Evolutionary conservation across 306 rosid species (phyloP).

Genomic region (Trifolium subterraneum): DNA sequence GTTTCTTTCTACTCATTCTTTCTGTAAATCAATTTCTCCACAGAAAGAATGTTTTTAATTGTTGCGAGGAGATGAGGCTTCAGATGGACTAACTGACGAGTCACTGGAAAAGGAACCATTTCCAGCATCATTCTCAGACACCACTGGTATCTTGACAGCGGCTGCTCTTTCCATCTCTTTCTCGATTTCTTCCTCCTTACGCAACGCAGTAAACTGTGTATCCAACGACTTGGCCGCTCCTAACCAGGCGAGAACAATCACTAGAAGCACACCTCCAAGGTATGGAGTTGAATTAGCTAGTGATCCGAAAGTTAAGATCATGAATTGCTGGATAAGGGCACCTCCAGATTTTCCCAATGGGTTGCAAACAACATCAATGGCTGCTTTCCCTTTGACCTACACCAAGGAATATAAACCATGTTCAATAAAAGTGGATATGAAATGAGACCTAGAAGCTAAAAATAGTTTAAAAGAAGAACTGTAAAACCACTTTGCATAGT

Average conservation of each 20-base stretch:
- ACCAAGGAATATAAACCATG: slow-evolving; percentile 31
- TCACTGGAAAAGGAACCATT: slow-evolving; percentile 65
- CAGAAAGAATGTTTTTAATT: slow-evolving; percentile 41
- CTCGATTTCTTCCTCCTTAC: slow-evolving; percentile 92
- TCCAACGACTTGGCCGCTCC: slow-evolving; percentile 89
- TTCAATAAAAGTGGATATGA: slow-evolving; percentile 11
- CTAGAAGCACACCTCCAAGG: slow-evolving; percentile 85
- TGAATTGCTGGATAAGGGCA: slow-evolving; percentile 95
- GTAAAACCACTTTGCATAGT: not conserved
- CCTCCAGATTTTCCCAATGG: slow-evolving; percentile 99
- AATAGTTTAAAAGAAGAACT: too few relatives aligned
- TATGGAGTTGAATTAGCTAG: slow-evolving; percentile 97
- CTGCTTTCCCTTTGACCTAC: slow-evolving; percentile 98
- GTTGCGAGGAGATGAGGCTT: slow-evolving; percentile 63
- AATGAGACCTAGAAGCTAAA: not conserved
- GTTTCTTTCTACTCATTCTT: slow-evolving; percentile 43
- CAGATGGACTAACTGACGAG: slow-evolving; percentile 64
- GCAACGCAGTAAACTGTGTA: slow-evolving; percentile 77
- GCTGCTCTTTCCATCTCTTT: slow-evolving; percentile 92
- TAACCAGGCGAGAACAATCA: slow-evolving; percentile 87
- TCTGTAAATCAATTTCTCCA: slow-evolving; percentile 35
- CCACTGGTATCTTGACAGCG: slow-evolving; percentile 80
- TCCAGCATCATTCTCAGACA: slow-evolving; percentile 59
- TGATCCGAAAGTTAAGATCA: slow-evolving; percentile 91
- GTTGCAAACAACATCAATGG: slow-evolving; percentile 98